phyloP scores from a whole-genome alignment of 2,329 filamentous ascomycete species.

The Knufia fluminis region DNA sequence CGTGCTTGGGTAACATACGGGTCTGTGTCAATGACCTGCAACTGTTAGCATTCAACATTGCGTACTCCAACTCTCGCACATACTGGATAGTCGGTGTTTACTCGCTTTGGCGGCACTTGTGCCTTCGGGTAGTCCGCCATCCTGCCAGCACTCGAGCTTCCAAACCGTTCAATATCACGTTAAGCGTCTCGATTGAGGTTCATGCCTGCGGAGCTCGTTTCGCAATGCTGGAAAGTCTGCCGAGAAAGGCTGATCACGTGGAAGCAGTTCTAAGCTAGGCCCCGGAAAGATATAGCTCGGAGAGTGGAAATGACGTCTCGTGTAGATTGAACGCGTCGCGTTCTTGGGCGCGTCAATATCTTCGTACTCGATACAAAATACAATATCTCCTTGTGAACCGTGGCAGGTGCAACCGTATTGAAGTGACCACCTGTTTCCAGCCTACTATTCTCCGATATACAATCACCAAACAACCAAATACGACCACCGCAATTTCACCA shows the following conservation, averaged over 20 bases:
- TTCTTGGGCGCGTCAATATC: too few species aligned
- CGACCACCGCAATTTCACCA: too few species aligned
- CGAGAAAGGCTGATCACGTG: background rate
- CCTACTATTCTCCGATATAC: too few species aligned
- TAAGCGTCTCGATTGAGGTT: background rate
- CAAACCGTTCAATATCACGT: background rate
- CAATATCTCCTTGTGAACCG: too few species aligned
- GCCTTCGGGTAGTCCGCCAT: conserved; percentile 28
- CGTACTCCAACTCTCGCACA: conserved; percentile 30
- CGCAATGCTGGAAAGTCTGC: background rate
- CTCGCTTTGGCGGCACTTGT: conserved; percentile 64
- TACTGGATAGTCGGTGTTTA: conserved; percentile 81
- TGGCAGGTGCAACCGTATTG: too few species aligned
- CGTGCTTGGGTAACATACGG: conserved; percentile 57
- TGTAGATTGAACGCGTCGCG: background rate
- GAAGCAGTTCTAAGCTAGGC: background rate
- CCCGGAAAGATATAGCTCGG: background rate
- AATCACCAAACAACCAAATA: too few species aligned
- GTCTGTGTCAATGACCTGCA: conserved; percentile 95
- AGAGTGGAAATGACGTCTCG: background rate
- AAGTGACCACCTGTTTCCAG: too few species aligned
- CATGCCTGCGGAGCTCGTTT: conserved; percentile 2
- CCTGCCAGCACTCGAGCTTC: background rate
- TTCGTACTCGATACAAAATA: too few species aligned
- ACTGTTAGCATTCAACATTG: conserved; percentile 19